Conservation (phyloP, 1,139 yeast species). For the Entelexis sorbosivorans region DNA sequence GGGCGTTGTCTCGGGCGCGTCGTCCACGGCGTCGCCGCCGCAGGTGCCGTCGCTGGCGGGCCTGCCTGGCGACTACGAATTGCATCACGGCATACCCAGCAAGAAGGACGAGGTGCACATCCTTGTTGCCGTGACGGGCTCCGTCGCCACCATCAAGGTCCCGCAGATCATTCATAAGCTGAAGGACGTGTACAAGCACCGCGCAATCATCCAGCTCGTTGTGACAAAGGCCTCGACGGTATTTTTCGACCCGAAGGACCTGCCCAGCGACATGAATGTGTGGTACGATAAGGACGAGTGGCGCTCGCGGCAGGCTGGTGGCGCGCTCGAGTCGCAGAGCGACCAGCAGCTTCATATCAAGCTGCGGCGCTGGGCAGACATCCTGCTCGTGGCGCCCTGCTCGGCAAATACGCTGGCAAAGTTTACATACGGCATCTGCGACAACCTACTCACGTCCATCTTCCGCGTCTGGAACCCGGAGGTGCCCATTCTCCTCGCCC, state of each 20-base stretch:
- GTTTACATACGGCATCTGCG: conserved; percentile 82
- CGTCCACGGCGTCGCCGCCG: conserved; percentile 1
- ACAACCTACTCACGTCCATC: conserved; percentile 70
- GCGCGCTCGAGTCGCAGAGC: conserved; percentile 35
- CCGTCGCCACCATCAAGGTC: conserved; percentile 90
- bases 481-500: conserved; percentile 77
- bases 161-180: conserved; percentile 76
- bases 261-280: conserved; percentile 71
- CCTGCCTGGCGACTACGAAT: conserved; percentile 1
- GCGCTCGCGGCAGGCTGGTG: conserved; percentile 35
- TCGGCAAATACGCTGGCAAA: conserved; percentile 91
- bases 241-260: conserved; percentile 64
- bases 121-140: conserved; percentile 84
- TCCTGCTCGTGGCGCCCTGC: conserved; percentile 79
- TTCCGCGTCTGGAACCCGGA: conserved; percentile 88
- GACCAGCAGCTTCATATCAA: conserved; percentile 77
- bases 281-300: conserved; percentile 96
- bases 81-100: conserved; percentile 5
- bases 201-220: conserved; percentile 67
- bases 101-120: conserved; percentile 56
- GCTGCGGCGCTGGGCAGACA: conserved; percentile 90
- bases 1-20: background rate
- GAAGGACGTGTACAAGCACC: conserved; percentile 62
- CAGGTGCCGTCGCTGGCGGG: background rate
- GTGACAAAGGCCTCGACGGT: conserved; percentile 77